phyloP scores from a whole-genome alignment of 768 basidiomycete genomes.

The Phanerodontia chrysosporium region DNA sequence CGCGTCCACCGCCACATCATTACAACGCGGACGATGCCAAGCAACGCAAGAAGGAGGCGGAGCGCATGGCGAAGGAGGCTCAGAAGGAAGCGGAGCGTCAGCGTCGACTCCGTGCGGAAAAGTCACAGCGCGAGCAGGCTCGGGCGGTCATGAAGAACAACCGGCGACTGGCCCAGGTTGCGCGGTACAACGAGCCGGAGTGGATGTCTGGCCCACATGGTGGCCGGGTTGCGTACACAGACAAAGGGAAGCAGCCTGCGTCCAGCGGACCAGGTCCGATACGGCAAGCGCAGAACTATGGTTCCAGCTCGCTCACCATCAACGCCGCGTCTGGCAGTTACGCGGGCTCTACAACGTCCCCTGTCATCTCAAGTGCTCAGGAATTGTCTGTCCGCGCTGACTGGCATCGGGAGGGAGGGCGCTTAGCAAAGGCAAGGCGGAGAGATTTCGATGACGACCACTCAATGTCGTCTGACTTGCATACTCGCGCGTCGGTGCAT shows the following conservation, averaged over 20 bases:
- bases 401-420: conserved; percentile 46
- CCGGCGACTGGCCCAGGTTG: conserved; percentile 59
- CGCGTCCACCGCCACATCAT: conserved; percentile 33
- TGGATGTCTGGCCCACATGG: conserved; percentile 22
- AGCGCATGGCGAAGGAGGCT: conserved; percentile 72
- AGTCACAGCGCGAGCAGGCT: conserved; percentile 80
- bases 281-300: conserved; percentile 49
- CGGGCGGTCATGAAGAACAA: conserved; percentile 89
- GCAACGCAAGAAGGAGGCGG: conserved; percentile 78
- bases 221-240: conserved; percentile 18
- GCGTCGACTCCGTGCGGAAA: conserved; percentile 70
- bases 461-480: conserved; percentile 86
- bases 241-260: conserved; percentile 46
- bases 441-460: conserved; percentile 87
- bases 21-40: conserved; percentile 53
- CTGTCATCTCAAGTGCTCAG: conserved; percentile 7
- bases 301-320: conserved; percentile 43
- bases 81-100: conserved; percentile 87
- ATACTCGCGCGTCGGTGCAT: conserved; percentile 70
- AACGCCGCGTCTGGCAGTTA: conserved; percentile 63
- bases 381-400: conserved; percentile 37
- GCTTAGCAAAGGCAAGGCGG: conserved; percentile 71
- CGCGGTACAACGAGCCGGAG: conserved; percentile 36
- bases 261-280: conserved; percentile 65
- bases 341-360: conserved; percentile 8